phyloP scores from a whole-genome alignment of 2,329 filamentous ascomycete species.

The Nigrospora osmanthi region DNA sequence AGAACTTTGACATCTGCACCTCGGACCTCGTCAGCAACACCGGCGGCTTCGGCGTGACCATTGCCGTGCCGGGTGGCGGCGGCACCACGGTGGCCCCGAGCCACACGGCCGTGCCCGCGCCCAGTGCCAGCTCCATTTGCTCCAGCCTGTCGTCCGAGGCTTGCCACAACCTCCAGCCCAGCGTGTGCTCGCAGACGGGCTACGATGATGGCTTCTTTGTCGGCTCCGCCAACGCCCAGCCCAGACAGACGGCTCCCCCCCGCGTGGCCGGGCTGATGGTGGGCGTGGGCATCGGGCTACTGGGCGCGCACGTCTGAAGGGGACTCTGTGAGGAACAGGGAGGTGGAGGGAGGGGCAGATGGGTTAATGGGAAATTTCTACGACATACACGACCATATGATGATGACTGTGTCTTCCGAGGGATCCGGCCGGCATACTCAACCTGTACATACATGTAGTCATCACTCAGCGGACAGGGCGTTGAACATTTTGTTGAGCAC shows the following conservation, averaged over 20 bases:
- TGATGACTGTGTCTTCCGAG: too few relatives aligned
- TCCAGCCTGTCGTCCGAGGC: conserved; percentile 44
- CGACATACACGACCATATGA: too few relatives aligned
- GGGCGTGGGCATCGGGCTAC: conserved; percentile 20
- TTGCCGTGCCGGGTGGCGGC: conserved; percentile 44
- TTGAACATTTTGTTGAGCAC: too few relatives aligned
- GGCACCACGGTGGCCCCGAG: conserved; percentile 42
- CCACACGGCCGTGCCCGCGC: conserved; percentile 27
- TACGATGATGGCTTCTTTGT: conserved; percentile 15
- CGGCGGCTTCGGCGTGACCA: conserved; percentile 42
- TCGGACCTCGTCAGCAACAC: conserved; percentile 33
- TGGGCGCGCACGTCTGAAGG: conserved; percentile 15
- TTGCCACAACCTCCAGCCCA: conserved; percentile 35
- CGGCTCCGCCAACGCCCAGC: conserved; percentile 16
- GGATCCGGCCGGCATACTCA: too few relatives aligned
- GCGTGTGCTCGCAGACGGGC: conserved; percentile 27
- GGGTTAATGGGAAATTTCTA: background rate
- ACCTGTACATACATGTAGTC: too few relatives aligned
- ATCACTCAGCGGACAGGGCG: too few relatives aligned
- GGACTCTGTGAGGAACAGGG: too few relatives aligned
- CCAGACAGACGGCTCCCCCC: conserved; percentile 16
- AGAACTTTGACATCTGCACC: conserved; percentile 47
- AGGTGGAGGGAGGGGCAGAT: too few relatives aligned
- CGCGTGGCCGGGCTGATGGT: conserved; percentile 20
- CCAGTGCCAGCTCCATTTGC: conserved; percentile 45